Base-by-base conservation (phyloP, 345 rosid genomes). In the Euphorbia lathyris region DNA sequence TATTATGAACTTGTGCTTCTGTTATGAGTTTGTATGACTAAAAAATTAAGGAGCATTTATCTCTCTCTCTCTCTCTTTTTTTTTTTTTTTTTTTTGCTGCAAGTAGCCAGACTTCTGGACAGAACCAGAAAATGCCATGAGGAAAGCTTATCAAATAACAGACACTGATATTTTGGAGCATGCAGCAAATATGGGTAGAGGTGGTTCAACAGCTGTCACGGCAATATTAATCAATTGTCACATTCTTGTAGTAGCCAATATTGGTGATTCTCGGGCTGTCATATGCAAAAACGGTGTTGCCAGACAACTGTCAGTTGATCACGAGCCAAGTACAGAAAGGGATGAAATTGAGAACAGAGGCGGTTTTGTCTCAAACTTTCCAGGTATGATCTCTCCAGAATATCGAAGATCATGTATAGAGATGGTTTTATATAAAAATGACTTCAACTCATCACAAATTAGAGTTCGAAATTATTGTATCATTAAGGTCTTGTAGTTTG, bases 151-250 rank as follows among this genome's bases (percentile, higher is more conserved):
- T 80, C 80, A 74, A 40, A 74, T 85, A 45, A 95, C 94, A 0
- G 97, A 92, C 72, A 69, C 75, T 10, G 67, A 59, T 8, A 92
- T 95, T 78, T 71, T 92, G 57, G 94, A 92, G 34, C 81, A 86
- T 72, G 88, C 92, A 25, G 73, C 74, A 64, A 89, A 90, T 71
- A 77, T 92, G 66, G 97, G 99, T 48, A 85, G 58, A 78, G 99
- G 99, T 1, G 97, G 99, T 56, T 95, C 99, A 1, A 95, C 99
- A 61, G 97, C 97, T 34, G 97, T 95, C 25, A 95, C 99, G 16
- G 94, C 89, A 7, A 92, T 95, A 60, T 70, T 95, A 20, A 88
- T 92, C 72, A 86, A 88, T 61, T 80, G 97, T 60, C 81, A 81
- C 42, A 90, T 77, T 82, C 77, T 95, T 72, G 87, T 95, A 29